phyloP scores from a whole-genome alignment of 2,329 filamentous ascomycete species.

The Davidsoniella eucalypti region DNA sequence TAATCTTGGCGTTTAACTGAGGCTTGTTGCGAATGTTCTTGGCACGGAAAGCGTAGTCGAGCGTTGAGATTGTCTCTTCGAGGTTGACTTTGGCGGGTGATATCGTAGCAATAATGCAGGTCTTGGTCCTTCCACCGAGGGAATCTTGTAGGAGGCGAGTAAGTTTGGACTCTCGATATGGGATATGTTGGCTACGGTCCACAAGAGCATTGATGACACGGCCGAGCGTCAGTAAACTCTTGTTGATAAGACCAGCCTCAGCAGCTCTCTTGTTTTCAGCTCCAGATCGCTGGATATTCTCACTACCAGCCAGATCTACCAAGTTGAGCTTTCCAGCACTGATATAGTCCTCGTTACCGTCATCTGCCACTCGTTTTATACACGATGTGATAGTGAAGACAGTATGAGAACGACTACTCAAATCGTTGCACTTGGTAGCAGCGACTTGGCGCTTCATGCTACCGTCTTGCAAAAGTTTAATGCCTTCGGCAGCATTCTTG shows the following conservation, averaged over 20 bases:
- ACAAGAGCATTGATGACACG: conserved; percentile 96
- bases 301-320: conserved; percentile 89
- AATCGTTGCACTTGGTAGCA: conserved; percentile 97
- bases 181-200: conserved; percentile 78
- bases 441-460: conserved; percentile 95
- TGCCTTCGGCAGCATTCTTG: conserved; percentile 65
- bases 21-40: conserved; percentile 99
- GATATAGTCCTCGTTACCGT: conserved; percentile 77
- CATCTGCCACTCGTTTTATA: conserved; percentile 64
- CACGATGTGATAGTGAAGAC: conserved; percentile 93
- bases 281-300: conserved; percentile 93
- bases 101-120: conserved; percentile 94
- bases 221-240: conserved; percentile 84
- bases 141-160: conserved; percentile 93
- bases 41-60: conserved; percentile 93
- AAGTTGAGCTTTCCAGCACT: conserved; percentile 88
- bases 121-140: conserved; percentile 86
- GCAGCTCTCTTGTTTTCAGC: conserved; percentile 95
- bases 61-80: conserved; percentile 93
- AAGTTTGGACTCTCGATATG: conserved; percentile 84
- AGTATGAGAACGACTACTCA: conserved; percentile 92
- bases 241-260: conserved; percentile 95
- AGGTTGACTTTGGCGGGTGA: conserved; percentile 90
- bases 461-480: conserved; percentile 74
- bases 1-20: conserved; percentile 79